Base-by-base conservation (phyloP, 2,329 filamentous ascomycete genomes). In the Cytospora mali region DNA sequence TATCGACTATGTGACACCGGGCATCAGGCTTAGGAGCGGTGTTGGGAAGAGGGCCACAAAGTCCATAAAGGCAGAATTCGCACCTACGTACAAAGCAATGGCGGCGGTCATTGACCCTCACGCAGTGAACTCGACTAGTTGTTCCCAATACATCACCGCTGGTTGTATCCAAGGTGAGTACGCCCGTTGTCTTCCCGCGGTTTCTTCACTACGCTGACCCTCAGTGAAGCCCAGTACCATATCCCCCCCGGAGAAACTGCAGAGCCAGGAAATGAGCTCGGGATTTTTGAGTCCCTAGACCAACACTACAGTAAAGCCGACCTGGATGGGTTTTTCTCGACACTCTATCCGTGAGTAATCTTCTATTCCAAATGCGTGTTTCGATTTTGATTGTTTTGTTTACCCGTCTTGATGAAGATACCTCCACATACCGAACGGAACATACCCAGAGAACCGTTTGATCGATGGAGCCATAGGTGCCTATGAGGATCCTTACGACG, bases 1-100 rank as follows among this genome's bases (percentile, higher is more conserved):
- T 60, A 74, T 84, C 57, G 82, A 84, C 70, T 84, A 83, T 69
- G 42, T 46, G n/a, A 46, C 42, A 9, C 42, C 42, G 9, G 42
- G 42, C 6, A n/a, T 46, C 42, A 46, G 42, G 21, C 42, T 46
- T 23, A n/a, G 42, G 11, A 46, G 7, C 7, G n/a, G 4, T 4
- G 9, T 13, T 13, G 5, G 14, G n/a, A 46, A 46, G 42, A 46
- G 42, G 9, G 42, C 42, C 7, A 46, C n/a, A 10, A 11, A 10
- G 42, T 13, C 9, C 10, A 46, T 46, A n/a, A 46, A 66, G 13
- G n/a, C 42, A 9, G 13, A 23, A 4, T 46, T 46, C n/a, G n/a
- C n/a, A 4, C n/a, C 42, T 13, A 46, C 42, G 21, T 46, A 46
- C n/a, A 21, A 10, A 23, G 3, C 42, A 23, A 10, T 6, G 14